Conservation (phyloP, 2,329 filamentous ascomycete genomes). For the Orbilia blumenaviensis region DNA sequence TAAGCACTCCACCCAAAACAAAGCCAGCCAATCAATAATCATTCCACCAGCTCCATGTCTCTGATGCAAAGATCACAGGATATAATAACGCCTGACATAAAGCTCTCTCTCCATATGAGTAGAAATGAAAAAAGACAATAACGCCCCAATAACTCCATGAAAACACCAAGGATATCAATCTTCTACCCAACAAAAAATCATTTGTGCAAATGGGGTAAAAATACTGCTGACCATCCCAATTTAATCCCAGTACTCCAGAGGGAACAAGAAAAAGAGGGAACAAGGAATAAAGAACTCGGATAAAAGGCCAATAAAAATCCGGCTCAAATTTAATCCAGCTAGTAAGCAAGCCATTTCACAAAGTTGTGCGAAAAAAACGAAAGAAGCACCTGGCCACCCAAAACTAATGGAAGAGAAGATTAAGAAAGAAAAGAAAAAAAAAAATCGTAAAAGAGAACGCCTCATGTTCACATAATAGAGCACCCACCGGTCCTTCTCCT, state of each 20-base stretch:
- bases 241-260: slow-evolving; percentile 4
- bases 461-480: slow-evolving; percentile 38
- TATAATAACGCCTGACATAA: background rate
- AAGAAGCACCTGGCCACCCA: background rate
- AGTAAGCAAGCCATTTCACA: slow-evolving; percentile 1
- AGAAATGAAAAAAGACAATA: background rate
- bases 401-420: background rate
- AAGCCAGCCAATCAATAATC: background rate
- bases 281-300: background rate
- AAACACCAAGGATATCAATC: slow-evolving; percentile 23
- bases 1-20: too few species aligned
- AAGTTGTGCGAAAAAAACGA: background rate
- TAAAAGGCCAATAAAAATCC: background rate
- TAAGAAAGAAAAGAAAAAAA: background rate
- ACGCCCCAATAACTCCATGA: slow-evolving; percentile 22
- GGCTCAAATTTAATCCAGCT: slow-evolving; percentile 26
- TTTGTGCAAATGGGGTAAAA: slow-evolving; percentile 19
- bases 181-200: slow-evolving; percentile 8
- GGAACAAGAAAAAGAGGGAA: background rate
- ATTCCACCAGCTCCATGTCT: too few species aligned
- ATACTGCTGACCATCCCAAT: background rate
- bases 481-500: slow-evolving; percentile 41
- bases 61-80: background rate
- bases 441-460: slow-evolving; percentile 4
- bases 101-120: background rate